Base-by-base conservation (phyloP, 306 rosid genomes). In the Morella rubra region DNA sequence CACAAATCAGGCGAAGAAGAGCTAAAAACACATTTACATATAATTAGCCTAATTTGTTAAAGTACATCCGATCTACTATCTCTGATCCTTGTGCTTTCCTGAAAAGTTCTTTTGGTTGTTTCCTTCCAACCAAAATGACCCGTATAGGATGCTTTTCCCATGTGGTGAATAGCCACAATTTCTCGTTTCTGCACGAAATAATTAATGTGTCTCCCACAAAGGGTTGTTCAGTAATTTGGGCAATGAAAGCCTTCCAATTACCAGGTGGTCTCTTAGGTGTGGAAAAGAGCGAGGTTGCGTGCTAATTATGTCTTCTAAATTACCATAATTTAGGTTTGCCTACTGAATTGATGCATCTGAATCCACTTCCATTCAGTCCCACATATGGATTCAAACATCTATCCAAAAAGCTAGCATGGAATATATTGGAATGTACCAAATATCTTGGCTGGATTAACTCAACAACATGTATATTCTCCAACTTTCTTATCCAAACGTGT, bases 301-400 rank as follows among this genome's bases (percentile, higher is more conserved):
- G 42, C 47, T 79, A 16, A 11, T 44, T 12, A 71, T 16, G 41
- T 41, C 46, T 16, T 42, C 7, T 41, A 15, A 13, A 58, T 59
- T 12, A 50, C 18, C 45, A 15, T 5, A 24, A 32, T 32, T 54
- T 13, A 40, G 58, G 9, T 6, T 66, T 51, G 27, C 73, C 66
- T 20, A 40, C 19, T 40, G 61, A 49, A 27, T 66, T 61, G 44
- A 66, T 76, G 54, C 44, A 22, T 40, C 41, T 12, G 19, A 61
- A 8, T 44, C 68, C 68, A 61, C 68, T 61, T 61, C 41, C 68
- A 32, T 32, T 61, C 44, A 61, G 68, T 32, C 37, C 37, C 42
- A 19, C 68, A 37, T 15, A 61, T 5, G 14, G 18, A 61, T 61
- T 32, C 9, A 61, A 7, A 22, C 32, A 5, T 61, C 68, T 14